These are phyloP conservation scores for Oenanthe sinensis DNA, from an alignment of 129 eudicot species.

Conservation along the genomic window DNA sequence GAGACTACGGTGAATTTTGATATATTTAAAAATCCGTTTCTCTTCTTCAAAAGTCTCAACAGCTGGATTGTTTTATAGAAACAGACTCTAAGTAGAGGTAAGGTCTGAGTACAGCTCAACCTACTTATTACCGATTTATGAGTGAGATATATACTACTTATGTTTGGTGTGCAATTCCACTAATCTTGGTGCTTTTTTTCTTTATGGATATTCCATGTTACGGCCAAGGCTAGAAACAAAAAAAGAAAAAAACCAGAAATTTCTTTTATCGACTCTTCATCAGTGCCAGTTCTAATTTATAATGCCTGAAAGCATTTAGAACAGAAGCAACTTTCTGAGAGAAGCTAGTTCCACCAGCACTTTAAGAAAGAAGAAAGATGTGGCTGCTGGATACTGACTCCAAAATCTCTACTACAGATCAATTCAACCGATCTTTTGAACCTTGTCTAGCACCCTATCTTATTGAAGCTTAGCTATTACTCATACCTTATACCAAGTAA, in stretches of 20 bases:
- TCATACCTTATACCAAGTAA: conserved; percentile 81
- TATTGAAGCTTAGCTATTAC: background rate
- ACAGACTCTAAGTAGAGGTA: too few species aligned
- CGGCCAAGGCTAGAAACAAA: background rate
- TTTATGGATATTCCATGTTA: background rate
- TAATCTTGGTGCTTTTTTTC: background rate
- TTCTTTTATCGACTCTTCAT: background rate
- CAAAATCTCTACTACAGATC: background rate
- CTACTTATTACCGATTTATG: background rate
- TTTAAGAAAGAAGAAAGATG: background rate
- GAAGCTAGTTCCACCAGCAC: background rate
- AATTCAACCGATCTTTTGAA: background rate
- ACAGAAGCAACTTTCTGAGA: background rate
- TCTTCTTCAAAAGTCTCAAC: background rate
- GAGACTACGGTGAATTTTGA: background rate
- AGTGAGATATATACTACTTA: background rate
- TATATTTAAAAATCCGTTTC: background rate
- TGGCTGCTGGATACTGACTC: background rate
- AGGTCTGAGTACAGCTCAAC: too few species aligned
- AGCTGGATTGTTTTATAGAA: background rate
- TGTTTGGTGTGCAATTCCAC: background rate
- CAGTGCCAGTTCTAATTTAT: background rate
- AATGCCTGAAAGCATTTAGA: background rate
- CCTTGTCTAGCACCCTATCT: background rate
- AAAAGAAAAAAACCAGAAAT: background rate